Evolutionary conservation across 768 basidiomycete genomes (phyloP).

Genomic region (Leccinum olivaceopallidum): DNA sequence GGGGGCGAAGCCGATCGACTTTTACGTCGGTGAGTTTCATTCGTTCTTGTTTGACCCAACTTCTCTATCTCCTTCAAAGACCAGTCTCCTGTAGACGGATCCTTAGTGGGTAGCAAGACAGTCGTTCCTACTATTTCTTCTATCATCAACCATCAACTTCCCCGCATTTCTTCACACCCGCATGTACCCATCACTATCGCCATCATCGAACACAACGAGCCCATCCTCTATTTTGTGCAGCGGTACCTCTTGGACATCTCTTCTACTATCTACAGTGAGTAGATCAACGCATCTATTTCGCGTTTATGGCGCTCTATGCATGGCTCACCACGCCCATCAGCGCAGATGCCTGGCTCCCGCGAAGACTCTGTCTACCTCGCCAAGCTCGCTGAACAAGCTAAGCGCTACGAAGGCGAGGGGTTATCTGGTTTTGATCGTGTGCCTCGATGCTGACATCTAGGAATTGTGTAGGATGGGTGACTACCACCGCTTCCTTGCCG

Average conservation of each 20-base stretch:
- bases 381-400: slow-evolving; percentile 99
- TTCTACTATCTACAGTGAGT: not conserved
- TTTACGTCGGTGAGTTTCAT: slow-evolving; percentile 71
- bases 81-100: too few species aligned
- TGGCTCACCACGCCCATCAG: slow-evolving; percentile 15
- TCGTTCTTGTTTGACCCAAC: not conserved
- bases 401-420: slow-evolving; percentile 91
- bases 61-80: not conserved
- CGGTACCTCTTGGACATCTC: slow-evolving; percentile 1
- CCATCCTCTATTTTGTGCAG: slow-evolving; percentile 32
- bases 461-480: slow-evolving; percentile 84
- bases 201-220: slow-evolving; percentile 36
- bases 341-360: slow-evolving; percentile 75
- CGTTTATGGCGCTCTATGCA: slow-evolving; percentile 19
- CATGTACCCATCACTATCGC: slow-evolving; percentile 39
- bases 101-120: too few species aligned
- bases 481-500: slow-evolving; percentile 98
- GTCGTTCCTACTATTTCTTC: too few species aligned
- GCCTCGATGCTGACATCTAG: slow-evolving; percentile 14
- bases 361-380: slow-evolving; percentile 99
- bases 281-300: slow-evolving; percentile 34
- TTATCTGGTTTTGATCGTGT: slow-evolving; percentile 9
- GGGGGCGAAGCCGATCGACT: slow-evolving; percentile 63
- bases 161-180: slow-evolving; percentile 37
- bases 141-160: slow-evolving; percentile 20